Evolutionary conservation across 441 rosid species (phyloP), one percentile per base, ranked within the genome.

Genomic region (Macaranga tanarius): DNA sequence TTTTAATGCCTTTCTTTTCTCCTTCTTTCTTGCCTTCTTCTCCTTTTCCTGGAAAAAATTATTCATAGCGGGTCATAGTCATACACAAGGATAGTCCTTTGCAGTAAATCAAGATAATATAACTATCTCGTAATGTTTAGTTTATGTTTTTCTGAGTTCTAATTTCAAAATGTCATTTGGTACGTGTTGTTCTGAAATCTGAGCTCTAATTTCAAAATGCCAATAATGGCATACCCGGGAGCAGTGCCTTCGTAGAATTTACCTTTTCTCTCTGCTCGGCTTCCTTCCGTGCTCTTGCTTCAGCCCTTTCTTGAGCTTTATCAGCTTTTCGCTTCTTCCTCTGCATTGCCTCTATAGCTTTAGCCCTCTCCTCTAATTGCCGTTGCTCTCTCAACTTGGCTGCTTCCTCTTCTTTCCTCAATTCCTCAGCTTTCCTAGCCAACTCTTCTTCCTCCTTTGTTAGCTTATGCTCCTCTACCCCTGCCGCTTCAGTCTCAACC

Each of bases 251-350:
- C 57, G 34, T 50, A 61, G 59, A 70, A 61, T 44, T 80, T 78
- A 90, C 98, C 92, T 84, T 89, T 81, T 90, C 93, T 69, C 83
- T 83, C 83, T 81, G 86, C 79, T 89, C 98, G 54, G 93, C 90
- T 86, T 90, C 97, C 83, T 86, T 91, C 72, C 83, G 89, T 52
- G 87, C 96, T 81, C 82, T 89, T 28, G 79, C 73, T 23, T 77
- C 87, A 75, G 92, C 94, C 83, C 92, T 85, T 54, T 94, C 89
- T 79, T 83, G 84, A 13, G 95, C 96, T 75, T 86, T 88, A 62
- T 90, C 96, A 2, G 89, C 92, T 31, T 55, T 85, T 72, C 88
- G 85, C 73, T 85, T 90, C 82, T 90, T 93, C 80, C 96, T 87
- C 82, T 91, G 94, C 78, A 83, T 66, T 67, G 97, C 97, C 71